Evolutionary conservation across 1,139 yeast genomes (phyloP), one percentile per base, ranked within the genome.

Genomic region (Suhomyces anneliseae): DNA sequence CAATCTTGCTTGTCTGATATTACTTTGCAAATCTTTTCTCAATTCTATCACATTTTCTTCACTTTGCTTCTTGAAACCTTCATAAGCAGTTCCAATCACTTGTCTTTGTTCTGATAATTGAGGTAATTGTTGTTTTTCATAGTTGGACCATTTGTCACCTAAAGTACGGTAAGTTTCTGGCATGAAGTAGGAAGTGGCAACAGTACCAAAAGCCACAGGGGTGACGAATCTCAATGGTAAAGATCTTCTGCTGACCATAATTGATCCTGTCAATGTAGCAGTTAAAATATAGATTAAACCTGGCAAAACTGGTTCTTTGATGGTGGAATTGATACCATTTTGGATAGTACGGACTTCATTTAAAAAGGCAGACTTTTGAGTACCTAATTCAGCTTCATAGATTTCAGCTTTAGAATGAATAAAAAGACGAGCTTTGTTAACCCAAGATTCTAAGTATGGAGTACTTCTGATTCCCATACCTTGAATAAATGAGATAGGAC

Each of bases 401-500:
- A 71, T 49, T 1, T 72, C 61, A 27, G 69, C 58, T 47, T 76
- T 72, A n/a, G 72, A 69, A 40, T 71, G 68, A 7, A 73, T 49
- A 45, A 54, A 68, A 37, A 65, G 55, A 54, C 85, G 68, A 19
- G 70, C 57, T 36, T 63, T 50, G 50, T 72, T 72, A 49, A 75
- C 56, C 50, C 70, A 71, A 19, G 63, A 55, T 54, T 80, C 82
- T 48, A 80, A 66, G 44, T 61, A 62, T 32, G 82, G 80, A 4
- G 78, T 64, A 7, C 81, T 62, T 51, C 82, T 66, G 43, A 81
- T 69, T 7, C 72, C 72, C 79, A 79, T 79, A n/a, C 85, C 85
- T 27, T 78, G 65, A 41, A 79, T 62, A 43, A 75, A 70, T 7
- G 74, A 60, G 35, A 72, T 70, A 40, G 72, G 65, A 8, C 77